These are phyloP conservation scores for Persicaria maculosa DNA, from an alignment of 148 eudicot genomes.

Conservation along the genomic window DNA sequence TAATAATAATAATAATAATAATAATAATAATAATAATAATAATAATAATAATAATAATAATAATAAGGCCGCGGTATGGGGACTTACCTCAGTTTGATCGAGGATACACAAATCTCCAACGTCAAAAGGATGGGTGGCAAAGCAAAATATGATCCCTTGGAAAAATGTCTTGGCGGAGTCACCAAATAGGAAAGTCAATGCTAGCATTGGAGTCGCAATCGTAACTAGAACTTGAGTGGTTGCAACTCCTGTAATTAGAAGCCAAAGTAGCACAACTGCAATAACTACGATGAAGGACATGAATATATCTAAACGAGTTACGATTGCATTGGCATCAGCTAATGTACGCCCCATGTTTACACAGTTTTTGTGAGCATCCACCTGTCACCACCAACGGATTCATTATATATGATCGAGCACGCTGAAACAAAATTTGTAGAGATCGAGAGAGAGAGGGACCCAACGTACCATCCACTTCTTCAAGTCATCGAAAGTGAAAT, in stretches of 20 bases:
- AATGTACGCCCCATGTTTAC: background rate
- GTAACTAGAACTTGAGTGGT: constrained; percentile 1
- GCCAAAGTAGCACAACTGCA: background rate
- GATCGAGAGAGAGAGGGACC: no score
- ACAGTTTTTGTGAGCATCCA: background rate
- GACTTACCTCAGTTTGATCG: background rate
- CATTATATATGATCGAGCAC: no score
- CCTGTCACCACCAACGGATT: background rate
- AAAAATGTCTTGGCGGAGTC: constrained; percentile 8
- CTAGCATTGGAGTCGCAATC: background rate
- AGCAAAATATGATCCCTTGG: background rate
- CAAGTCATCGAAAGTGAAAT: background rate
- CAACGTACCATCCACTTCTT: constrained; percentile 3
- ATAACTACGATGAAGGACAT: background rate
- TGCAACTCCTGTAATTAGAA: background rate
- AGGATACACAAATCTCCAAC: background rate
- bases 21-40: no score
- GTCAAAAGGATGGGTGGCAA: background rate
- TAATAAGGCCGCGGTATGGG: no score
- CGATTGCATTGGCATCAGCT: background rate
- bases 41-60: no score
- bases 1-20: no score
- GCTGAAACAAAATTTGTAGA: no score
- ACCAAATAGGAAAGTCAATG: background rate
- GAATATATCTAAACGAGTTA: constrained; percentile 1